These are phyloP conservation scores for Yamadazyma dushanensis DNA, from an alignment of 1,139 yeast species.

Conservation along the genomic window DNA sequence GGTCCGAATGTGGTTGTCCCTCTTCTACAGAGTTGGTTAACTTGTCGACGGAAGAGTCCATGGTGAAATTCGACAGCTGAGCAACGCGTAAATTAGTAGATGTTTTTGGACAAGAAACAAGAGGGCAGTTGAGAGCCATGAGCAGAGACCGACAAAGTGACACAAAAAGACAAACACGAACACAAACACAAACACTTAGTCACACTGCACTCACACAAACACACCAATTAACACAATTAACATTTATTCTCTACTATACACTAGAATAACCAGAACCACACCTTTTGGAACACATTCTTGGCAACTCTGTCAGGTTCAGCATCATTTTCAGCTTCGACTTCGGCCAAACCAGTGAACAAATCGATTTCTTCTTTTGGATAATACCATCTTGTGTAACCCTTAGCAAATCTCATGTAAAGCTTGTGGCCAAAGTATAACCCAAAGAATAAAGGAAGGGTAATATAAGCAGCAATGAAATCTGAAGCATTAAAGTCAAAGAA, in stretches of 20 bases:
- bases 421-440: slow-evolving; percentile 25
- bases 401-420: slow-evolving; percentile 20
- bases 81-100: no score
- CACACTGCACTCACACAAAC: no score
- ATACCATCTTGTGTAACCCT: slow-evolving; percentile 29
- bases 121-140: no score
- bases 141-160: no score
- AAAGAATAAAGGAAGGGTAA: slow-evolving; percentile 33
- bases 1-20: neutral
- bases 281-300: slow-evolving; percentile 18
- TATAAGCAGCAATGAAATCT: slow-evolving; percentile 56
- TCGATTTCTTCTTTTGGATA: slow-evolving; percentile 16
- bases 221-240: no score
- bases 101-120: neutral
- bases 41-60: neutral
- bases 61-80: no score
- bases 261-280: slow-evolving; percentile 19
- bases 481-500: slow-evolving; percentile 45
- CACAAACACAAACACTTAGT: no score
- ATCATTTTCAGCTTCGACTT: slow-evolving; percentile 25
- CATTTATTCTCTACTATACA: no score
- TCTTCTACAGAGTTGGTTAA: slow-evolving; percentile 1
- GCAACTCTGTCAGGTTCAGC: slow-evolving; percentile 21
- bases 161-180: no score
- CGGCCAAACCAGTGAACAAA: slow-evolving; percentile 19